Evolutionary conservation across 1,284 basidiomycete genomes (phyloP).

Genomic region (Apiotrichum domesticum): DNA sequence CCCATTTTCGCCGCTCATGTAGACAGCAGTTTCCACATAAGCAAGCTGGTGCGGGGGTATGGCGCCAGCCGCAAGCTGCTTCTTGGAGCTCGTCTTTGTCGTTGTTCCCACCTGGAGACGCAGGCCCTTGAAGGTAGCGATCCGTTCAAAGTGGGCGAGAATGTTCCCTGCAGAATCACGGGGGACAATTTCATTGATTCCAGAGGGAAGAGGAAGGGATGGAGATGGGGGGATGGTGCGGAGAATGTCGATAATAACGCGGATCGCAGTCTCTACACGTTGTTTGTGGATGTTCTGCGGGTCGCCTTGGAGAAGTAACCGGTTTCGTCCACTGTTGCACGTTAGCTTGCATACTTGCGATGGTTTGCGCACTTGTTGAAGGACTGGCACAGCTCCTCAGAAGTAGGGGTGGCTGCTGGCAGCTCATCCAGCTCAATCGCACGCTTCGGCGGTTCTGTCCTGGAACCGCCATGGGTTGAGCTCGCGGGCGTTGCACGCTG

Average conservation of each 20-base stretch:
- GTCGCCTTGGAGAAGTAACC: conserved; percentile 40
- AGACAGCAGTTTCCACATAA: conserved; percentile 43
- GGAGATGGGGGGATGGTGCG: conserved; percentile 31
- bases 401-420: conserved; percentile 15
- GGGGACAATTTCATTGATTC: conserved; percentile 22
- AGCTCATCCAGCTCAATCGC: conserved; percentile 32
- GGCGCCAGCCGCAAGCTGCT: conserved; percentile 37
- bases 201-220: conserved; percentile 19
- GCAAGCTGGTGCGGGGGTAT: conserved; percentile 34
- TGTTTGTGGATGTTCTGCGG: conserved; percentile 40
- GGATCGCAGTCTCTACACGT: conserved; percentile 44
- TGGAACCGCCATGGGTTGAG: conserved; percentile 25
- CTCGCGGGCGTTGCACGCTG: conserved; percentile 5
- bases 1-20: conserved; percentile 39
- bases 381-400: conserved; percentile 22
- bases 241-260: conserved; percentile 41
- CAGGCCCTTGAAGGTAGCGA: conserved; percentile 34
- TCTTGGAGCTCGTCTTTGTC: conserved; percentile 40
- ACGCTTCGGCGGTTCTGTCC: conserved; percentile 40
- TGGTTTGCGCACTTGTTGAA: conserved; percentile 11
- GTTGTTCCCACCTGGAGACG: conserved; percentile 39
- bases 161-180: conserved; percentile 27
- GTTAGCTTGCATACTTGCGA: too few species aligned
- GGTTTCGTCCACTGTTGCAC: conserved; percentile 23
- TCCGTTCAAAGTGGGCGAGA: conserved; percentile 31